Evolutionary conservation across 2,329 filamentous ascomycete species (phyloP), one percentile per base, ranked within the genome.

Genomic region (Chrysosporium keratinophilum): DNA sequence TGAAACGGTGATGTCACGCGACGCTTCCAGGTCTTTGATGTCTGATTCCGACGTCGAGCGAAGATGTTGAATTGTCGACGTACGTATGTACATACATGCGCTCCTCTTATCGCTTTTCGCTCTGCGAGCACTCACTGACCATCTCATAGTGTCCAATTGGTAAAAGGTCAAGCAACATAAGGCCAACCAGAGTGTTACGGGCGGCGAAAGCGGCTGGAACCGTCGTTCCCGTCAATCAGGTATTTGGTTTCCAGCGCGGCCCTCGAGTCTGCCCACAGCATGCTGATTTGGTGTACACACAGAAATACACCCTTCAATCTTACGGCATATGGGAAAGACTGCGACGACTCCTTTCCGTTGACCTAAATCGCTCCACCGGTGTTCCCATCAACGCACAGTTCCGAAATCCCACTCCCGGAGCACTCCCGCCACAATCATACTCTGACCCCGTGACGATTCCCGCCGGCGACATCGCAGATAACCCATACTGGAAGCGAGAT

Each of bases 251-350:
- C 11, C 15, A 46, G 12, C 4, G 12, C 9, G 2, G 28, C 15
- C 48, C 34, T 34, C 3, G 35, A 15, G 33, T 35, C 46, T 17
- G 15, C 14, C 37, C 34, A 37, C 7, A 39, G 7, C 17, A 39
- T 44, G 12, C 43, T 47, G 37, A 54, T 46, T 31, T 40, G n/a
- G 42, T 14, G 17, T 37, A 41, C 14, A 1, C 48, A 10, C 65
- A 98, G 91, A 97, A 97, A 87, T 91, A 98, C 76, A 95, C 90
- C 35, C 77, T 97, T 59, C 87, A 95, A 69, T 93, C 91, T 50
- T 81, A 78, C 39, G 93, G 93, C 40, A 76, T 97, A 71, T 97
- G 88, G 87, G 89, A 91, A 67, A 76, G 75, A 54, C 75, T 98
- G 69, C 89, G 90, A 69, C 81, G 83, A 62, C 69, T 84, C 63